Evolutionary conservation across 2,329 filamentous ascomycete species (phyloP).

Genomic region (Botrytis elliptica): DNA sequence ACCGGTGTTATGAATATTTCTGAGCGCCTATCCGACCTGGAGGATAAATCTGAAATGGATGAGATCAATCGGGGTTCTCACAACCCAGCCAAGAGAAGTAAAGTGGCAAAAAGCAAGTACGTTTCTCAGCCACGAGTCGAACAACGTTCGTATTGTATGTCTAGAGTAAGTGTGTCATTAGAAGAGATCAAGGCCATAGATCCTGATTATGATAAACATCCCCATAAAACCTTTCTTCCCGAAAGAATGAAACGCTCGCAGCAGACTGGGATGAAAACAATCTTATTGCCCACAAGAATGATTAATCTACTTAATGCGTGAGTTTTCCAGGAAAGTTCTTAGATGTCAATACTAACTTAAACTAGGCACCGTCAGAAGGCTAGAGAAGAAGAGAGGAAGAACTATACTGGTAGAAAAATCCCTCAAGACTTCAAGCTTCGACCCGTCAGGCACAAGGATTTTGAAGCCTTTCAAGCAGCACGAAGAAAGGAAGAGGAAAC

Average conservation of each 20-base stretch:
- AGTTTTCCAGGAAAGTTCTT: not conserved
- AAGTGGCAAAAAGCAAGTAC: not conserved
- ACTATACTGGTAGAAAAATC: not conserved
- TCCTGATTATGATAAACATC: not conserved
- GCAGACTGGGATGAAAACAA: not conserved
- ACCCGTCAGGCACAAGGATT: not conserved
- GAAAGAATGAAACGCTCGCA: not conserved
- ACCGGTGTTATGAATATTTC: not conserved
- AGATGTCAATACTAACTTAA: not conserved
- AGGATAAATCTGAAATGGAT: not conserved
- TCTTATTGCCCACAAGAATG: not conserved
- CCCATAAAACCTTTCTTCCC: not conserved
- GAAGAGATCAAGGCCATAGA: not conserved
- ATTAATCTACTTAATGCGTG: not conserved
- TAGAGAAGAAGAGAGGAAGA: not conserved
- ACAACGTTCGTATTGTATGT: not conserved
- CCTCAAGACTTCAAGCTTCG: not conserved
- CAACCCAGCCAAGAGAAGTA: not conserved
- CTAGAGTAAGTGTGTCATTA: not conserved
- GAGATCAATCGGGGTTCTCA: not conserved
- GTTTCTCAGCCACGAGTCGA: not conserved
- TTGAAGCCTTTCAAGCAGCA: not conserved
- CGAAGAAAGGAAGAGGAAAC: not conserved
- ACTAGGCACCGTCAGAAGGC: not conserved
- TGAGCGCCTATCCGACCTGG: not conserved